These are phyloP conservation scores for Diatrype stigma DNA, from an alignment of 2,329 filamentous ascomycete genomes.

Conservation along the genomic window DNA sequence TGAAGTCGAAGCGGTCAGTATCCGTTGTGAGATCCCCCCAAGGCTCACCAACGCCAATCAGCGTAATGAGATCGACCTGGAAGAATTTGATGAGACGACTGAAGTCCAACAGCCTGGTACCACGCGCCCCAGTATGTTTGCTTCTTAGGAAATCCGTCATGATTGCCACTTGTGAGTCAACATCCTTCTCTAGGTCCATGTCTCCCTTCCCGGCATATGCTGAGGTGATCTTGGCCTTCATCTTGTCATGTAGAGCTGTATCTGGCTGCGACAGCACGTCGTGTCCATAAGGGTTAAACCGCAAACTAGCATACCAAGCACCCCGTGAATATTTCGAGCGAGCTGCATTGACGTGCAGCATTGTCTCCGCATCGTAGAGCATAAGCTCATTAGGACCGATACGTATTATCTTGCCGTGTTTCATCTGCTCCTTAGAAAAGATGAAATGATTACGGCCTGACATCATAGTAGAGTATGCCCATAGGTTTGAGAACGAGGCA, in stretches of 20 bases:
- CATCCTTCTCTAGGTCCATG: conserved; percentile 21
- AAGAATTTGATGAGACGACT: conserved; percentile 19
- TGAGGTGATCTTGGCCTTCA: conserved; percentile 21
- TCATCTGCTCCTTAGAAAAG: conserved; percentile 16
- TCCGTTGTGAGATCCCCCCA: conserved; percentile 22
- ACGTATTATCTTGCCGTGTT: conserved; percentile 23
- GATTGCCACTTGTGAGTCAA: conserved; percentile 18
- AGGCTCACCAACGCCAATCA: conserved; percentile 17
- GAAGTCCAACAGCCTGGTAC: conserved; percentile 14
- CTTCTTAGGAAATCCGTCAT: conserved; percentile 17
- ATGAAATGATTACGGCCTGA: conserved; percentile 14
- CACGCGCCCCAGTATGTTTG: conserved; percentile 12
- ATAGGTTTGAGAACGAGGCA: conserved; percentile 24
- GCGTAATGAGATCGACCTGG: conserved; percentile 22
- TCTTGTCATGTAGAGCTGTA: conserved; percentile 21
- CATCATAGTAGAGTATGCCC: conserved; percentile 17
- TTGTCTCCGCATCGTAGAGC: conserved; percentile 19
- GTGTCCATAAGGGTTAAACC: conserved; percentile 23
- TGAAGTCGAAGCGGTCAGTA: conserved; percentile 21
- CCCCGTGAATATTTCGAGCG: conserved; percentile 23
- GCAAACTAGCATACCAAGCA: conserved; percentile 20
- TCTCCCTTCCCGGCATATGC: conserved; percentile 25
- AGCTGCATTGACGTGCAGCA: conserved; percentile 23
- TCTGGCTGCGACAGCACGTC: conserved; percentile 20
- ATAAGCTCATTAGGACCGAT: conserved; percentile 26